Evolutionary conservation across 371 early-diverging fungal genomes (phyloP), one percentile per base, ranked within the genome.

Genomic region (Encephalitozoon romaleae): DNA sequence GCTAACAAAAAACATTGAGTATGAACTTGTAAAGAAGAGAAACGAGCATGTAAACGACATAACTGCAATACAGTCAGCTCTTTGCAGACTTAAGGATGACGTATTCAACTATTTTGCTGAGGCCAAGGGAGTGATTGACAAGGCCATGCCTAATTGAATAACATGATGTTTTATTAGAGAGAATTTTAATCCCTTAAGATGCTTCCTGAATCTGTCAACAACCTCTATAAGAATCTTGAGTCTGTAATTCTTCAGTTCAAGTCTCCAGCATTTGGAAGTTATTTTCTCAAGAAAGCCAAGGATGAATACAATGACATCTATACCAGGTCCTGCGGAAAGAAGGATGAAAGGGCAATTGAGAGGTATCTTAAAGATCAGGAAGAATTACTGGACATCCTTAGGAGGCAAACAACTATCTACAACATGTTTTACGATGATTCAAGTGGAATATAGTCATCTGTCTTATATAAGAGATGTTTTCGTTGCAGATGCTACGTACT

Each of bases 361-460:
- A 59, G 63, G 42, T 76, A 76, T 66, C 26, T 76, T 23, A 32
- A 76, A 23, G 54, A 59, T 6, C 69, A 76, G 21, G 64, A 32
- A 21, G 70, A 76, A 2, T 32, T 76, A 21, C 12, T 59, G 42
- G 76, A 76, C 63, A 69, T 70, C 4, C 18, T 76, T 18, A 69
- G 63, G 25, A 68, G 76, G 21, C 76, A 76, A 32, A 76, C 63
- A 25, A 42, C 59, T 0, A 76, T 76, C 28, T 76, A 69, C 43
- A 76, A 76, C 43, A 76, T 70, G 69, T 76, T 69, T 39, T 70
- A 70, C 38, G 76, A 76, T 34, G 70, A 76, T 18, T 47, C 45
- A 65, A 76, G 55, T 70, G 18, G 54, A 42, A 67, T 74, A 39
- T 74, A 53, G 67, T 5, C 1, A 64, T 59, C 32, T 49, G 51